Percentiles rank a stretch among this genome's conserved stretches.
These are phyloP conservation scores for Arachis monticola DNA, from an alignment of 331 rosid genomes.

Conservation along the genomic window DNA sequence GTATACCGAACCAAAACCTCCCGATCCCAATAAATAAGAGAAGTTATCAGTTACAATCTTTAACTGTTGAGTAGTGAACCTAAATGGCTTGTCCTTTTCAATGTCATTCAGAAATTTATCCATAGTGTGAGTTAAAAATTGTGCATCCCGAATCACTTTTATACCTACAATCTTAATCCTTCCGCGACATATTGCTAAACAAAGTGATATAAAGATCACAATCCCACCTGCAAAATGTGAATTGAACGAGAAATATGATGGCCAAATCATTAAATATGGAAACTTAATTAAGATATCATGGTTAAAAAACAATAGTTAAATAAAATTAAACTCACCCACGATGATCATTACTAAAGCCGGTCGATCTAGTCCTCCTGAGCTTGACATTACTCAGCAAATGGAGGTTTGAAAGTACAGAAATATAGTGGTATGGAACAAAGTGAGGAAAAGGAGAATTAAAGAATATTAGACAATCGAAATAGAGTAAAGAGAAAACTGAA, in stretches of 20 bases:
- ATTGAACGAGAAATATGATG: constrained; percentile 6
- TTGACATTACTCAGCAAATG: constrained; percentile 38
- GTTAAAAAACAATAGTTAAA: no score
- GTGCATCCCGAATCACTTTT: constrained; percentile 15
- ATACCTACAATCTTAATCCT: background rate
- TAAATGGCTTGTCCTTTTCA: constrained; percentile 56
- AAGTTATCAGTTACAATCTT: constrained; percentile 48
- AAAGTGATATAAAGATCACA: background rate
- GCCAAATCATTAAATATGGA: background rate
- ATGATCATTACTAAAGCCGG: background rate
- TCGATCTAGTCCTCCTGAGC: background rate
- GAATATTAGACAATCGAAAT: no score
- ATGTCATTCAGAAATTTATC: constrained; percentile 49
- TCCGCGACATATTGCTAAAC: background rate
- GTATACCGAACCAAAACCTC: constrained; percentile 59
- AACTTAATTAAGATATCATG: background rate
- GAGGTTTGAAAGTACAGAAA: background rate
- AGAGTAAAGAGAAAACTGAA: no score
- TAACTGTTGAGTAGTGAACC: constrained; percentile 41
- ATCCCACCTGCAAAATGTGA: constrained; percentile 38
- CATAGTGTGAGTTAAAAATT: constrained; percentile 39
- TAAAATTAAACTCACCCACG: constrained; percentile 29
- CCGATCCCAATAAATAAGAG: constrained; percentile 48
- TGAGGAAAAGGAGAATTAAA: background rate
- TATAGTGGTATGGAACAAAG: background rate